Evolutionary conservation across 805 yeast genomes (phyloP).

Genomic region (Ogataea glucozyma): DNA sequence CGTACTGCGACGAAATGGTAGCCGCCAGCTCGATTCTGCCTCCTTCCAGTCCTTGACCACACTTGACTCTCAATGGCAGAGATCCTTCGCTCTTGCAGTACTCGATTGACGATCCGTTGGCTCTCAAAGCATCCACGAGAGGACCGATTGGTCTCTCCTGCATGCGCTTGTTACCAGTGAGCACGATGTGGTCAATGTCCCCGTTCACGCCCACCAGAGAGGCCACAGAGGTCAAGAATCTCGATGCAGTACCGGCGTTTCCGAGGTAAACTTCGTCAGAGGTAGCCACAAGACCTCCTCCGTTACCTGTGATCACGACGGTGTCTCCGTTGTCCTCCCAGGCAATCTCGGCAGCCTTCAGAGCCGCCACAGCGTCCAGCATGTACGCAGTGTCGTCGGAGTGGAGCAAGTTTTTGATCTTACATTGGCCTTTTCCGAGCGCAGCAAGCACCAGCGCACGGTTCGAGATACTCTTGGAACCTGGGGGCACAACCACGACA

Average conservation of each 20-base stretch:
- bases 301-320: conserved; percentile 79
- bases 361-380: conserved; percentile 79
- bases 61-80: conserved; percentile 71
- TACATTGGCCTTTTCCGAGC: conserved; percentile 81
- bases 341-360: conserved; percentile 78
- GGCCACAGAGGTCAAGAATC: conserved; percentile 91
- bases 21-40: conserved; percentile 94
- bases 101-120: conserved; percentile 74
- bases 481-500: conserved; percentile 78
- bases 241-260: conserved; percentile 97
- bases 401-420: conserved; percentile 81
- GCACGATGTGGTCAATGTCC: conserved; percentile 47
- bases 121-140: conserved; percentile 82
- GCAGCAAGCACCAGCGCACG: conserved; percentile 94
- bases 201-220: conserved; percentile 64
- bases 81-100: conserved; percentile 80
- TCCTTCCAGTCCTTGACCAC: conserved; percentile 76
- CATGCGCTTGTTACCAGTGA: conserved; percentile 97
- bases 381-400: conserved; percentile 96
- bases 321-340: conserved; percentile 92
- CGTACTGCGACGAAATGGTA: conserved; percentile 95
- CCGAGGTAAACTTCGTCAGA: conserved; percentile 79
- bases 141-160: conserved; percentile 98
- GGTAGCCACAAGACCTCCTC: conserved; percentile 70
- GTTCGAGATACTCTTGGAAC: conserved; percentile 95